phyloP scores from a whole-genome alignment of 2,329 filamentous ascomycete species.

The Colletotrichum camelliae region DNA sequence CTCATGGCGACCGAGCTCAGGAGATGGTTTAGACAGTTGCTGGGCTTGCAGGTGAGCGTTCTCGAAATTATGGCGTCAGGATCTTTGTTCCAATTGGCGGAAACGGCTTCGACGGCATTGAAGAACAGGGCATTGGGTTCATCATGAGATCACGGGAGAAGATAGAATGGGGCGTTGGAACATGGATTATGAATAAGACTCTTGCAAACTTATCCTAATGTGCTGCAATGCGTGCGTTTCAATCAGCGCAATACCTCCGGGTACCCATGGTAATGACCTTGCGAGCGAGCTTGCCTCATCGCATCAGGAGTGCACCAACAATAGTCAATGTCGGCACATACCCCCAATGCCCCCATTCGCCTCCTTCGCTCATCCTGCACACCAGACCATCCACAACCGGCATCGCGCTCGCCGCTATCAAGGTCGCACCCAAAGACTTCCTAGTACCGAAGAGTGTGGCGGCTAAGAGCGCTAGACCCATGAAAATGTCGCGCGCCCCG shows the following conservation, averaged over 20 bases:
- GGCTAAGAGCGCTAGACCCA: background rate
- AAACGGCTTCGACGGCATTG: background rate
- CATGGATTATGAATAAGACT: background rate
- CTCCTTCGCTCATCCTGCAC: background rate
- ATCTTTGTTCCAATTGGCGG: background rate
- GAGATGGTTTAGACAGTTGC: background rate
- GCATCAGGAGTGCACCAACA: background rate
- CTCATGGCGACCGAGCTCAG: background rate
- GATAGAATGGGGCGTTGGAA: background rate
- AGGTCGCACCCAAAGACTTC: background rate
- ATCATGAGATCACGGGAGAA: background rate
- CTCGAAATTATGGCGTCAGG: slow-evolving; percentile 16
- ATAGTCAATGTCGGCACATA: background rate
- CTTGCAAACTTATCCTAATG: background rate
- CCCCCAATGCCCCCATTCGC: background rate
- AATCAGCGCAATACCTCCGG: background rate
- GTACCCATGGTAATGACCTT: background rate
- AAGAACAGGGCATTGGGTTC: background rate
- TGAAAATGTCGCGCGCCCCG: background rate
- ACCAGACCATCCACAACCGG: background rate
- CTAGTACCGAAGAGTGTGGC: background rate
- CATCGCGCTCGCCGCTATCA: background rate
- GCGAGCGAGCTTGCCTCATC: background rate
- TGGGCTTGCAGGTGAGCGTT: background rate
- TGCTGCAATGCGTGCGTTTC: background rate